Percentiles rank a stretch among this genome's conserved stretches.
Conservation (phyloP, 768 basidiomycete species). For the Lentinula lateritia region DNA sequence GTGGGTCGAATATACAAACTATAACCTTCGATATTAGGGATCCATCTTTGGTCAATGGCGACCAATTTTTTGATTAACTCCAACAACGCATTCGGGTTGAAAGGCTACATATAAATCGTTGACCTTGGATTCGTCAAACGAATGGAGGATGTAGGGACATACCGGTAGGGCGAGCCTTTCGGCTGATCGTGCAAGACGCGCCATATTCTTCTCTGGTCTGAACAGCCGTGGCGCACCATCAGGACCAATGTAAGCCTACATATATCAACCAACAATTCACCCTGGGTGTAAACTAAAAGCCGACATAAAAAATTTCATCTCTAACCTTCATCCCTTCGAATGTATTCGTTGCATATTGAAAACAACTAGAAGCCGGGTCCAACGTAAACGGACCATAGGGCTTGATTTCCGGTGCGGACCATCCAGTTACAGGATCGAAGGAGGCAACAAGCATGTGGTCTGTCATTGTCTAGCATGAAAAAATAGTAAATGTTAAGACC, state of each 20-base stretch:
- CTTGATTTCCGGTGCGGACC: constrained; percentile 70
- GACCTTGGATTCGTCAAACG: not conserved
- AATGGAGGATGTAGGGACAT: not conserved
- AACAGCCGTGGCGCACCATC: constrained; percentile 52
- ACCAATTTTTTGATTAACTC: constrained; percentile 75
- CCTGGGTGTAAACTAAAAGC: too few species aligned
- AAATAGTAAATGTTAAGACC: too few species aligned
- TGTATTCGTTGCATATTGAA: too few species aligned
- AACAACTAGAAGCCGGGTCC: constrained; percentile 14
- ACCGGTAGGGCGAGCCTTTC: constrained; percentile 61
- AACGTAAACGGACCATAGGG: constrained; percentile 66
- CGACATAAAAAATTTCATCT: too few species aligned
- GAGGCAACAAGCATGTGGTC: constrained; percentile 75
- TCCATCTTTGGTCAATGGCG: constrained; percentile 71
- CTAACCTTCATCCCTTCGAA: too few species aligned
- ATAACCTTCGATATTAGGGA: constrained; percentile 67
- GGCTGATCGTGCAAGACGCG: constrained; percentile 38
- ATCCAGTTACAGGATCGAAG: constrained; percentile 60
- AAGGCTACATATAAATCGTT: constrained; percentile 38
- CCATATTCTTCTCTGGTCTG: constrained; percentile 83
- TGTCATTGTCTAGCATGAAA: constrained; percentile 38
- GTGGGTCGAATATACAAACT: constrained; percentile 87
- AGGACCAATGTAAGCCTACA: too few species aligned
- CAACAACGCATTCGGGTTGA: constrained; percentile 63
- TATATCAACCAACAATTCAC: too few species aligned